These are phyloP conservation scores for Nakazawaea holstii DNA, from an alignment of 805 yeast genomes.

Conservation along the genomic window DNA sequence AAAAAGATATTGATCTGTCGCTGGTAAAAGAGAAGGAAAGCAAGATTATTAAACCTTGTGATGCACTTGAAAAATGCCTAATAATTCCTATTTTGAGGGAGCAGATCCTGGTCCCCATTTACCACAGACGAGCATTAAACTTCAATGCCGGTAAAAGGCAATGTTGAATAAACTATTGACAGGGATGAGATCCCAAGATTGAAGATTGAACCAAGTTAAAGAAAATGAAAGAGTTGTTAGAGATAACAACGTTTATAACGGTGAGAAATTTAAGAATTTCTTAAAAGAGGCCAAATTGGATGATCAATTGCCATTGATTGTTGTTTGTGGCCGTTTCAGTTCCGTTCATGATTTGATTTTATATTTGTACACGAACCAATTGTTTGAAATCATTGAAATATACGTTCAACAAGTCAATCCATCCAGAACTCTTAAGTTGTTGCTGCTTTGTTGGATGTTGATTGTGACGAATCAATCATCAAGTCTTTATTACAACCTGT, in stretches of 20 bases:
- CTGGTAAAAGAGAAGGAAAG: conserved; percentile 91
- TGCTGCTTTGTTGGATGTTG: conserved; percentile 95
- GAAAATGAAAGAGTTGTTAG: conserved; percentile 96
- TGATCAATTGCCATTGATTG: conserved; percentile 93
- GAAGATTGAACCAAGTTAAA: conserved; percentile 80
- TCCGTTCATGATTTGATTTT: conserved; percentile 91
- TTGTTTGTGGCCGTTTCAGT: conserved; percentile 89
- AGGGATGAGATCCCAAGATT: conserved; percentile 68
- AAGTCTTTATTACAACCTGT: conserved; percentile 78
- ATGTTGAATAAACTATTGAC: conserved; percentile 78
- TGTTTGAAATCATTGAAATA: conserved; percentile 93
- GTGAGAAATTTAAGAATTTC: conserved; percentile 96
- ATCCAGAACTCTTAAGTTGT: conserved; percentile 88
- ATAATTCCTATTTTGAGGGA: conserved; percentile 98
- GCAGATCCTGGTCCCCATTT: conserved; percentile 99
- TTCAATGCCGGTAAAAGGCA: conserved; percentile 83
- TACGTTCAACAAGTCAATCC: conserved; percentile 98
- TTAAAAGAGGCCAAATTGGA: conserved; percentile 90
- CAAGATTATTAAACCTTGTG: conserved; percentile 85
- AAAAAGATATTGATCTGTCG: conserved; percentile 89
- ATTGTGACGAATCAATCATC: conserved; percentile 88
- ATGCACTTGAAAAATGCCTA: conserved; percentile 97
- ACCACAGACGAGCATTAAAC: conserved; percentile 94
- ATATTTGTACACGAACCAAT: conserved; percentile 91
- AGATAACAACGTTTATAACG: conserved; percentile 90